These are phyloP conservation scores for Lineolata rhizophorae DNA, from an alignment of 495 filamentous ascomycete species.

Conservation along the genomic window DNA sequence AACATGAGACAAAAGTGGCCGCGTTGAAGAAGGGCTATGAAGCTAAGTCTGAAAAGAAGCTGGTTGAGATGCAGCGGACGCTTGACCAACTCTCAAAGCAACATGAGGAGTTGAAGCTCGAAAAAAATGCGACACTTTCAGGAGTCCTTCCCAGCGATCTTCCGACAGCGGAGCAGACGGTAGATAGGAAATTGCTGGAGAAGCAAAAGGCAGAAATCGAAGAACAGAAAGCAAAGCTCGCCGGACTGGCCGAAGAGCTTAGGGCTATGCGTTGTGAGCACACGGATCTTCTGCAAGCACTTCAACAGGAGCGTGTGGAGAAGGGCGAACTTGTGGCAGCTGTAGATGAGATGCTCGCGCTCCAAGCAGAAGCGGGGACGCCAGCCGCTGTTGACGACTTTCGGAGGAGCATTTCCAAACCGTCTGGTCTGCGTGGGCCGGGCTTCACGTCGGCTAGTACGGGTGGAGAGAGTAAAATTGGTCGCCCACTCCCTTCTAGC, in stretches of 20 bases:
- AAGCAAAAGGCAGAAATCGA: slow-evolving; percentile 30
- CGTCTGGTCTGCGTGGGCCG: slow-evolving; percentile 16
- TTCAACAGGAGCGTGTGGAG: slow-evolving; percentile 66
- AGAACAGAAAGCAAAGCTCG: slow-evolving; percentile 32
- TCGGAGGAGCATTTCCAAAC: slow-evolving; percentile 15
- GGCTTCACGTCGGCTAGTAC: slow-evolving; percentile 3
- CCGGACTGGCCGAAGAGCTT: slow-evolving; percentile 49
- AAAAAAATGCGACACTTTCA: slow-evolving; percentile 42
- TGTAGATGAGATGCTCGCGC: slow-evolving; percentile 67
- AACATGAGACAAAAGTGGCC: slow-evolving; percentile 86
- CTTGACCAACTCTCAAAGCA: slow-evolving; percentile 44
- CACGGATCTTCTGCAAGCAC: slow-evolving; percentile 34
- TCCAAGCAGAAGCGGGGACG: slow-evolving; percentile 16
- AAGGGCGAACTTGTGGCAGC: slow-evolving; percentile 86
- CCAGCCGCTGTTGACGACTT: slow-evolving; percentile 15
- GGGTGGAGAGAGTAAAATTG: slow-evolving; percentile 20
- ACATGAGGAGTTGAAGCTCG: slow-evolving; percentile 46
- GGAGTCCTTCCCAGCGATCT: slow-evolving; percentile 19
- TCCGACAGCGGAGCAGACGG: slow-evolving; percentile 25
- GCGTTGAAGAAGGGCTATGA: slow-evolving; percentile 93
- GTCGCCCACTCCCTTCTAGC: too few relatives aligned
- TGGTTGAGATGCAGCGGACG: slow-evolving; percentile 48
- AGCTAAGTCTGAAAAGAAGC: slow-evolving; percentile 65
- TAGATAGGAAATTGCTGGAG: slow-evolving; percentile 23
- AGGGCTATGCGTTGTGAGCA: slow-evolving; percentile 41